These are phyloP conservation scores for Coniosporium apollinis DNA, from an alignment of 495 filamentous ascomycete species.

Conservation along the genomic window DNA sequence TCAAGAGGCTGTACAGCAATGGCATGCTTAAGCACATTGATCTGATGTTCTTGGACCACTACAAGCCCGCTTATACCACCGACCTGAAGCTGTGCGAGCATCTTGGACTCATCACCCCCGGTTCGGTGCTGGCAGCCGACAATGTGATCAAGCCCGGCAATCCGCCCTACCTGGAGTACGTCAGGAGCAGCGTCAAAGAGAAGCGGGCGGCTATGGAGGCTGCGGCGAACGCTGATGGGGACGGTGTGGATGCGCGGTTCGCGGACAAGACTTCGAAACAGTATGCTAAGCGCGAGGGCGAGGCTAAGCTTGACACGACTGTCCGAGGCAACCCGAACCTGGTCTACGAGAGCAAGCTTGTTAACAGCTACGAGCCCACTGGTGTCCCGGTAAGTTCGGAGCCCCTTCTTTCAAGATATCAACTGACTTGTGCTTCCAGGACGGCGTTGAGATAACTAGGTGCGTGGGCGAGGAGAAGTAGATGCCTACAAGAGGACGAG, in stretches of 20 bases:
- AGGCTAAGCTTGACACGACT: slow-evolving; percentile 28
- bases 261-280: slow-evolving; percentile 18
- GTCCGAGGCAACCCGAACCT: slow-evolving; percentile 51
- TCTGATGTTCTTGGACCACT: slow-evolving; percentile 59
- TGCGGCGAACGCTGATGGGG: slow-evolving; percentile 12
- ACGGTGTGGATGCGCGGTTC: slow-evolving; percentile 14
- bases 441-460: slow-evolving; percentile 54
- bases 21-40: slow-evolving; percentile 42
- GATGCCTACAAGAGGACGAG: too few species aligned
- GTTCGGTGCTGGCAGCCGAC: slow-evolving; percentile 51
- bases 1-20: slow-evolving; percentile 34
- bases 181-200: slow-evolving; percentile 35
- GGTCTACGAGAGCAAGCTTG: slow-evolving; percentile 46
- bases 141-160: slow-evolving; percentile 63
- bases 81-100: slow-evolving; percentile 62
- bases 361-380: slow-evolving; percentile 50
- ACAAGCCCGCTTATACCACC: slow-evolving; percentile 50
- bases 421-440: slow-evolving; percentile 29
- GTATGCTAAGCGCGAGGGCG: slow-evolving; percentile 23
- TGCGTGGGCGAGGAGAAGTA: slow-evolving; percentile 34
- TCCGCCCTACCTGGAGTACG: slow-evolving; percentile 54
- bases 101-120: slow-evolving; percentile 40
- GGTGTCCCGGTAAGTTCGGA: slow-evolving; percentile 34
- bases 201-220: slow-evolving; percentile 24
- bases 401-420: background rate